Evolutionary conservation across 257 asterid genomes (phyloP), one percentile per base, ranked within the genome.

Genomic region (Penstemon eatonii): DNA sequence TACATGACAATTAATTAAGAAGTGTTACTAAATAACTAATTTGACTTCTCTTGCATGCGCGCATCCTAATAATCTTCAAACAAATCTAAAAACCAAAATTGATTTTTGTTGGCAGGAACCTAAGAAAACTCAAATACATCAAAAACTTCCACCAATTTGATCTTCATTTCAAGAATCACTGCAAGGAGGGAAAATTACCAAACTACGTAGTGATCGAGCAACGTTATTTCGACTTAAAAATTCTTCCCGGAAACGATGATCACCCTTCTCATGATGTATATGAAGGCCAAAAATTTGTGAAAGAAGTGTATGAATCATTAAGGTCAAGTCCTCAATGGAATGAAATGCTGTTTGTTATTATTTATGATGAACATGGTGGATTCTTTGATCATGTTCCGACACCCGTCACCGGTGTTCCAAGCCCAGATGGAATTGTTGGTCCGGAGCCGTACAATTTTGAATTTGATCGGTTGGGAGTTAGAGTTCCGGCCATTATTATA

Each of bases 281-380:
- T 11, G 78, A 85, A 39, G 96, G 96, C 33, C 96, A 89, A 55
- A 87, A 78, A 40, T 87, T 89, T 37, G 90, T 87, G 33, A 89
- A 83, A 70, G 80, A 87, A 79, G 92, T 83, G 0, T 87, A 87
- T 9, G 95, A 89, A 58, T 77, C 90, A 6, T 49, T 89, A 71
- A 79, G 95, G 75, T 80, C 92, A 15, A 87, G 95, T 70, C 92
- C 95, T 42, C 92, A 89, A 10, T 89, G 96, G 96, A 85, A 87
- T 43, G 86, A 85, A 73, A 85, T 85, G 69, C 25, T 83, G 19
- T 83, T 89, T 51, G 5, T 89, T 0, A 77, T 89, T 45, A 69
- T 73, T 39, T 89, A 89, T 11, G 96, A 89, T 39, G 95, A 89
- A 18, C 96, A 89, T 49, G 96, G 95, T 60, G 96, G 96, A 5